Evolutionary conservation across 208 protist genomes (phyloP), one percentile per base, ranked within the genome.

Genomic region (Leishmania gerbilli): DNA sequence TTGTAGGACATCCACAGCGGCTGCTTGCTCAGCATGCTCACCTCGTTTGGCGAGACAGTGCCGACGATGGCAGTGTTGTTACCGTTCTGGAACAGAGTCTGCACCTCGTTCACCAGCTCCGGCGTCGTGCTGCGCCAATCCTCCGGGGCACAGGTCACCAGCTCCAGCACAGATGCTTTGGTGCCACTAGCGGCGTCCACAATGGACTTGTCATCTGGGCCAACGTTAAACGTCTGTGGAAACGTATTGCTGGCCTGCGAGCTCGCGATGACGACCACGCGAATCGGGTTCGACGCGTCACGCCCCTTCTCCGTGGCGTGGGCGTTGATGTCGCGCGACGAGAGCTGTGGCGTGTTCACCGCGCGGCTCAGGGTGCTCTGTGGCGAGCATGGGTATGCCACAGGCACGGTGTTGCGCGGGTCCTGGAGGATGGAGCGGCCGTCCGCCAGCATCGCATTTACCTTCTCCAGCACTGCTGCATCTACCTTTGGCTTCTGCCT

Each of bases 1-100:
- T 91, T 91, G 85, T 89, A 91, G n/a, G 85, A 87, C 79, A 91
- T 67, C 88, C 88, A 91, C n/a, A 91, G 86, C 51, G 88, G 88
- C 72, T 91, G 88, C 86, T 91, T 91, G 84, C 88, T 84, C 31
- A 91, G 72, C 76, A 56, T 65, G 79, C 87, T 84, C 53, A 87
- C 74, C 76, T 87, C 83, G 47, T 85, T 91, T 1, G 77, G 80
- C 27, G 86, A 89, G 34, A 84, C 79, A 27, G 83, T 88, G 76
- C 88, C 88, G 74, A 91, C 74, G 45, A 94, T 80, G 60, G 91
- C 91, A 40, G 86, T 89, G 83, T 94, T 94, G 79, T 89, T 88
- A 71, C 91, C 91, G 62, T 88, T 88, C 79, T 90, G 84, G 76
- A 91, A 94, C 79, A 88, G 83, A 51, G 76, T 80, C 82, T 91